Evolutionary conservation across 306 rosid genomes (phyloP).

Genomic region (Alnus rubra): DNA sequence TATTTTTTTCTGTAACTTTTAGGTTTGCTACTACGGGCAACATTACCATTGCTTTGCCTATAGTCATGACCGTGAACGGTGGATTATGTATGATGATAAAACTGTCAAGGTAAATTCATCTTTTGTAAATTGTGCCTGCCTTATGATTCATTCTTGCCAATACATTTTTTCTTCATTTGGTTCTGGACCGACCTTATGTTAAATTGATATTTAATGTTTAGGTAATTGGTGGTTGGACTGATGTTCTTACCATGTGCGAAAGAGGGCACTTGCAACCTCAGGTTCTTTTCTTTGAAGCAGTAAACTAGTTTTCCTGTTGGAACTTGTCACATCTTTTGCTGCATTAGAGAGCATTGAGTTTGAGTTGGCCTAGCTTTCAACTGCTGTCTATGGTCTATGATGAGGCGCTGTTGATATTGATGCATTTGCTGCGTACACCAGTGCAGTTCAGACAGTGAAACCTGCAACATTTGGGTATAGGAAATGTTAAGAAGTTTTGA

Average conservation of each 20-base stretch:
- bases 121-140: constrained; percentile 8
- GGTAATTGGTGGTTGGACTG: constrained; percentile 93
- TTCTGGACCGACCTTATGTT: constrained; percentile 22
- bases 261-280: constrained; percentile 97
- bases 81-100: constrained; percentile 96
- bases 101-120: constrained; percentile 77
- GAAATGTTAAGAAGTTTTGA: constrained; percentile 39
- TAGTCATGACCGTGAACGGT: constrained; percentile 63
- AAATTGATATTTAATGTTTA: constrained; percentile 31
- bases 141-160: no score
- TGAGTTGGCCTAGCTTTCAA: constrained; percentile 36
- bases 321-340: constrained; percentile 37
- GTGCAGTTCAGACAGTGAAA: constrained; percentile 37
- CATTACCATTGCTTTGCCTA: constrained; percentile 99
- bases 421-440: constrained; percentile 41
- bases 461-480: constrained; percentile 33
- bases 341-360: constrained; percentile 36
- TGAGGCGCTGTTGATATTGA: constrained; percentile 39
- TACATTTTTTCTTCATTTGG: not conserved
- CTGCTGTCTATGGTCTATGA: constrained; percentile 20
- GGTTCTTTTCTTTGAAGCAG: constrained; percentile 96
- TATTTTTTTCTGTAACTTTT: constrained; percentile 22
- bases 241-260: constrained; percentile 80
- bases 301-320: constrained; percentile 57
- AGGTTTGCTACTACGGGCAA: constrained; percentile 99